Base-by-base conservation (phyloP, 495 filamentous ascomycete species). In the Penicillium longicatenatum region DNA sequence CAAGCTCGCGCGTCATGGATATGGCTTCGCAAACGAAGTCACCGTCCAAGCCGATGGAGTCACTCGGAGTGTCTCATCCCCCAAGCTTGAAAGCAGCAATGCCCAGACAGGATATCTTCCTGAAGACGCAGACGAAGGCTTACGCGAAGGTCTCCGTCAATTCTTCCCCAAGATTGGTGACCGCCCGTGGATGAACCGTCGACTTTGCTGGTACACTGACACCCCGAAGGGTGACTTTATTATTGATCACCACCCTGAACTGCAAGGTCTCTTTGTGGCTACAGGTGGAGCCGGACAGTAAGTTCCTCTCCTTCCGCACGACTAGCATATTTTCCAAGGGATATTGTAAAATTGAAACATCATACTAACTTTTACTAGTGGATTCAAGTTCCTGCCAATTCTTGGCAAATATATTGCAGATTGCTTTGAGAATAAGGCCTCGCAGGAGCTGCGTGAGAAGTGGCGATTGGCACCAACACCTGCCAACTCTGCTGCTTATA, bases 301-400 rank as follows among this genome's bases (percentile, higher is more conserved):
- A 68, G 70, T 63, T 17, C 2, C 22, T 4, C 21, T 22, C 41
- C 49, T 33, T 41, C 47, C 3, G 6, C 17, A 8, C 8, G 1
- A 35, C 44, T 63, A 11, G 14, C 37, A 31, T 3, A 31, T 26
- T 37, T 45, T 7, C 41, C 22, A 31, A 44, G 3, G 31, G 16
- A 0, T n/a, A n/a, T 6, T 4, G 17, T 43, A 19, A 4, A 43
- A 31, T 0, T 16, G 6, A 17, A 26, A 14, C 3, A 24, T 26
- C 8, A 14, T 6, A 52, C 59, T 65, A 51, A 66, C 33, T 2
- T 24, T 0, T 20, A n/a, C 7, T 31, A 73, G 70, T 70, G 91
- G 73, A 1, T 94, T 89, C 73, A 93, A 94, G 66, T 94, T 93
- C 63, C 62, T 93, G 57, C 91, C 91, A 0, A 81, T 93, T 14